Conservation (phyloP, 768 basidiomycete species). For the Cubamyces sp. region DNA sequence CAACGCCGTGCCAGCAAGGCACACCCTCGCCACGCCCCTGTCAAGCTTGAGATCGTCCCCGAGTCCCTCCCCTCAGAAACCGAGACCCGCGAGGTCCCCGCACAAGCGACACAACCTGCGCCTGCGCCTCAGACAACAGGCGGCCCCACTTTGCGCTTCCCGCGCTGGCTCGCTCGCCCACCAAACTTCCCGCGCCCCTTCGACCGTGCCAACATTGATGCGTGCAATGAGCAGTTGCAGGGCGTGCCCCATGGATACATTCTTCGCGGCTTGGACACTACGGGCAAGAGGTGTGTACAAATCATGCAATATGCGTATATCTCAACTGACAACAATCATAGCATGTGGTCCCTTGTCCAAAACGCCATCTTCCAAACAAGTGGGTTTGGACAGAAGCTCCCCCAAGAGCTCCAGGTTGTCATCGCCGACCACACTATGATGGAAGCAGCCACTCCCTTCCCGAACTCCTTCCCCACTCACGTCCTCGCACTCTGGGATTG, state of each 20-base stretch:
- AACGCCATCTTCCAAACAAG: slow-evolving; percentile 11
- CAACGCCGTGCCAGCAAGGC: slow-evolving; percentile 24
- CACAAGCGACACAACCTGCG: slow-evolving; percentile 17
- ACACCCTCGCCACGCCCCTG: background rate
- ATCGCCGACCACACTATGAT: slow-evolving; percentile 31
- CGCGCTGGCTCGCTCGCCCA: slow-evolving; percentile 71
- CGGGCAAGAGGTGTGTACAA: slow-evolving; percentile 48
- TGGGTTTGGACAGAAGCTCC: slow-evolving; percentile 44
- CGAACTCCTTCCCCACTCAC: slow-evolving; percentile 42
- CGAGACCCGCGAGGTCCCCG: slow-evolving; percentile 3
- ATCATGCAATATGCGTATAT: background rate
- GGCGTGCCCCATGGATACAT: slow-evolving; percentile 67
- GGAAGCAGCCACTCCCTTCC: slow-evolving; percentile 29
- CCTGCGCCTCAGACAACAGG: slow-evolving; percentile 34
- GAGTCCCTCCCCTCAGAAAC: background rate
- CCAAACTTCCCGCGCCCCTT: slow-evolving; percentile 51
- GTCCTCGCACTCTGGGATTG: slow-evolving; percentile 50
- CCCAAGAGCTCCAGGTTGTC: slow-evolving; percentile 47
- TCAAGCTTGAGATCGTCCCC: slow-evolving; percentile 10
- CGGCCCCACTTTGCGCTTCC: slow-evolving; percentile 54
- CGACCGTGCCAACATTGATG: slow-evolving; percentile 54
- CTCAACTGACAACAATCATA: slow-evolving; percentile 1
- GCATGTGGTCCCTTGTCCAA: slow-evolving; percentile 27
- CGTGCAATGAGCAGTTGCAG: slow-evolving; percentile 55
- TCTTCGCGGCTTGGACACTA: slow-evolving; percentile 49